These are phyloP conservation scores for Scytalidium sp. DNA, from an alignment of 2,329 filamentous ascomycete species.

Conservation along the genomic window DNA sequence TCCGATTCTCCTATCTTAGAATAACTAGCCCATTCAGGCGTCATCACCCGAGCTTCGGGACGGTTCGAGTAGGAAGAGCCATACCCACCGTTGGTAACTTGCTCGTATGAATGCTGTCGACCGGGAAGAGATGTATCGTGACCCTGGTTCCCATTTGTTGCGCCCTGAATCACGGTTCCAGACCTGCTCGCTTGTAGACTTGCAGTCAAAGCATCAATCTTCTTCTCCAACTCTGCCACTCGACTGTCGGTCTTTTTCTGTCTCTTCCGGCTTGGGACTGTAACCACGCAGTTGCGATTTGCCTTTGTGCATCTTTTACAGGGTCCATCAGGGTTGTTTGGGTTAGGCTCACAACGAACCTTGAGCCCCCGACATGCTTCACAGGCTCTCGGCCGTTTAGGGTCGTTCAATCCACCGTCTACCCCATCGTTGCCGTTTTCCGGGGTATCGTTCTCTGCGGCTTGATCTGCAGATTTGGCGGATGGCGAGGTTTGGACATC, in stretches of 20 bases:
- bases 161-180: slow-evolving; percentile 5
- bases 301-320: slow-evolving; percentile 39
- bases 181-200: slow-evolving; percentile 29
- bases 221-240: slow-evolving; percentile 41
- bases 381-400: slow-evolving; percentile 35
- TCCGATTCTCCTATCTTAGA: slow-evolving; percentile 21
- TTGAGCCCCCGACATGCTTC: slow-evolving; percentile 39
- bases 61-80: slow-evolving; percentile 15
- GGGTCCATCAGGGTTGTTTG: slow-evolving; percentile 27
- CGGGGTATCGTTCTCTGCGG: neutral
- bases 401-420: slow-evolving; percentile 20
- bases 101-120: slow-evolving; percentile 25
- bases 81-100: slow-evolving; percentile 28
- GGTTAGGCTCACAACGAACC: slow-evolving; percentile 36
- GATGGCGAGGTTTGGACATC: neutral
- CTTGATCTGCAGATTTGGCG: neutral
- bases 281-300: slow-evolving; percentile 35
- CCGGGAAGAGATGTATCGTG: slow-evolving; percentile 3
- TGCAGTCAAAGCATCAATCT: slow-evolving; percentile 37
- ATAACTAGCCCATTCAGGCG: slow-evolving; percentile 21
- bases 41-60: slow-evolving; percentile 15
- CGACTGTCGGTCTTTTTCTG: slow-evolving; percentile 42
- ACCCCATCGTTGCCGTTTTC: slow-evolving; percentile 13
- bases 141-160: slow-evolving; percentile 8
- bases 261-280: slow-evolving; percentile 37